phyloP scores from a whole-genome alignment of 1,139 yeast species.

The Suhomyces bokatorum region DNA sequence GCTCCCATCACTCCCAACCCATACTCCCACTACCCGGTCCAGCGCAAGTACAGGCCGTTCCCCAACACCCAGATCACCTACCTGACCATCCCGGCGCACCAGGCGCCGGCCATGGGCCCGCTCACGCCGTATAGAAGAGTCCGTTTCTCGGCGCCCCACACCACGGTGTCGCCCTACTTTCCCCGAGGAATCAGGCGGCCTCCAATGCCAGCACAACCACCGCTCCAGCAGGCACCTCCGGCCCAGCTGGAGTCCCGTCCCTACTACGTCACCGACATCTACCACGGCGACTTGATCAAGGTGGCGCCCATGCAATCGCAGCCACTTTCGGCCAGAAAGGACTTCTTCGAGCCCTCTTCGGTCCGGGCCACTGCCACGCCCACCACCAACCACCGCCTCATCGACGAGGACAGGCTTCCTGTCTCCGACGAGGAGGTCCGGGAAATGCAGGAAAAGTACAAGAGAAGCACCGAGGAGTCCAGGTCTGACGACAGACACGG shows the following conservation, averaged over 20 bases:
- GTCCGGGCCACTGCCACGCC: slow-evolving; percentile 7
- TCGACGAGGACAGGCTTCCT: slow-evolving; percentile 39
- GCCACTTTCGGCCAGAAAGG: slow-evolving; percentile 56
- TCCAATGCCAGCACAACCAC: neutral
- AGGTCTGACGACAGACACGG: neutral
- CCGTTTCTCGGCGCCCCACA: slow-evolving; percentile 15
- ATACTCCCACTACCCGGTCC: slow-evolving; percentile 11
- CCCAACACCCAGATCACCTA: slow-evolving; percentile 19
- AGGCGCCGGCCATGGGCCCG: slow-evolving; percentile 2
- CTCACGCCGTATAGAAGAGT: slow-evolving; percentile 11
- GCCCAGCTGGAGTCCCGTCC: slow-evolving; percentile 10
- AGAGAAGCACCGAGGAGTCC: slow-evolving; percentile 6
- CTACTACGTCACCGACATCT: slow-evolving; percentile 48
- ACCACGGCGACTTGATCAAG: slow-evolving; percentile 46
- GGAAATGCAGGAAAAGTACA: slow-evolving; percentile 41
- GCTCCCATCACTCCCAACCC: slow-evolving; percentile 2
- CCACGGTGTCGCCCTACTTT: slow-evolving; percentile 16
- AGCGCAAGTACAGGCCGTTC: slow-evolving; percentile 15
- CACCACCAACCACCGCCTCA: slow-evolving; percentile 8
- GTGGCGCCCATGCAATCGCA: slow-evolving; percentile 56
- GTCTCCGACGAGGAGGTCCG: slow-evolving; percentile 39
- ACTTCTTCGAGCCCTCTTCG: slow-evolving; percentile 33
- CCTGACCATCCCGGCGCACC: slow-evolving; percentile 12
- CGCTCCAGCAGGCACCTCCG: slow-evolving; percentile 1
- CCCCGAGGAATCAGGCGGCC: slow-evolving; percentile 14